Evolutionary conservation across 768 basidiomycete genomes (phyloP), one percentile per base, ranked within the genome.

Genomic region (Boletus rubropictus): DNA sequence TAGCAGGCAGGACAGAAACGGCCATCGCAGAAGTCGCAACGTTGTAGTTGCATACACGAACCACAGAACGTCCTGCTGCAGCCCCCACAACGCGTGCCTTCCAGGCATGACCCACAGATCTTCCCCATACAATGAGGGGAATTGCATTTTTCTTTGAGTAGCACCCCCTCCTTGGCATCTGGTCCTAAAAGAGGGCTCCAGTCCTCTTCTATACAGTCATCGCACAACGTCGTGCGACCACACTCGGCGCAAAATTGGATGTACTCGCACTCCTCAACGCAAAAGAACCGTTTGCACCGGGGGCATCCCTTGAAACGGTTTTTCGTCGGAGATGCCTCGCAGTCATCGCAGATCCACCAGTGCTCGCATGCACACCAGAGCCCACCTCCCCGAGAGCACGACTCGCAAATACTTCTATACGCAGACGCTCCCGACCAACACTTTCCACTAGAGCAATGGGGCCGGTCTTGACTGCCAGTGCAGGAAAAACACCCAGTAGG

Each of bases 141-240:
- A 0, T 17, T 3, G 28, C 58, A 59, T 4, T 14, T 6, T 4
- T 35, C 45, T 12, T 42, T 11, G 7, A 60, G 44, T 5, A 3
- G 10, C 11, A 59, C 46, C 29, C 46, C 58, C 4, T 59, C 59
- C 39, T 3, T 5, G 40, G 29, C 39, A n/a, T 47, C 49, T 2
- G 18, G 11, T 21, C 44, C 45, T 11, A 4, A 7, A 1, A 37
- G 11, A 1, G 22, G 12, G 5, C 36, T 27, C 51, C 42, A 40
- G 5, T 64, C 60, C 48, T 60, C 60, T 44, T 63, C 63, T 12
- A 28, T 34, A 29, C 61, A 65, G 33, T 62, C 61, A 4, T 63
- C 45, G 40, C 63, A 62, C 38, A 57, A 14, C 42, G 51, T 54
- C 40, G 54, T 49, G 21, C 52, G 55, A 35, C 31, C 41, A 25